Evolutionary conservation across 164 flowering plant genomes (phyloP), one percentile per base, ranked within the genome.

Genomic region (Macadamia tetraphylla): DNA sequence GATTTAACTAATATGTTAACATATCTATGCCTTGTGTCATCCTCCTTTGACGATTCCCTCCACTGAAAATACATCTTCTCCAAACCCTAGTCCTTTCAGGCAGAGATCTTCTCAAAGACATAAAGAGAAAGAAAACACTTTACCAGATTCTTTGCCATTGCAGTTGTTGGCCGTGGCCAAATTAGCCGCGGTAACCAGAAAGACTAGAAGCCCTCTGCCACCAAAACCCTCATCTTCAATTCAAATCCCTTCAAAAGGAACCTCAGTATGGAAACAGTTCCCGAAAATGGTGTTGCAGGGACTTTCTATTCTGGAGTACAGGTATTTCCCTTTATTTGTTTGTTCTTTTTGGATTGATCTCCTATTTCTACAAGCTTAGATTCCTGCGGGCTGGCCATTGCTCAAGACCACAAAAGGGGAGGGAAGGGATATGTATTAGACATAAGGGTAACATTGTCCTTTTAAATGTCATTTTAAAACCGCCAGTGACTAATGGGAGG

Each of bases 221-320:
- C 99, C 98, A 7, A 67, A 92, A 35, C 98, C 97, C 0, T 95
- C 88, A 9, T 53, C 83, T 35, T 76, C 86, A 0, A 69, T 56
- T 10, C 79, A 17, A 87, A 89, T 63, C 86, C 90, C 32, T 82
- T 87, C 43, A 94, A 90, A 70, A 70, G 97, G 75, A 90, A 92
- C 82, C 85, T 88, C 63, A 71, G 18, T 42, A 62, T 75, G 69
- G 96, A 94, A 29, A 29, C 83, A 0, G 75, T 73, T 2, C 68
- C 80, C 0, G 96, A 91, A 29, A 79, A 70, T 66, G 68, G 82
- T 0, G 61, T 59, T 32, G 43, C 75, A 9, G 80, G 78, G 0
- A 31, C 49, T 9, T 69, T 81, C 2, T 97, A 94, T 78, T 86
- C 96, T 11, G 97, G 97, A 7, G 98, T 94, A 18, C 76, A 84